phyloP scores from a whole-genome alignment of 805 yeast species.

The Lachancea meyersii region DNA sequence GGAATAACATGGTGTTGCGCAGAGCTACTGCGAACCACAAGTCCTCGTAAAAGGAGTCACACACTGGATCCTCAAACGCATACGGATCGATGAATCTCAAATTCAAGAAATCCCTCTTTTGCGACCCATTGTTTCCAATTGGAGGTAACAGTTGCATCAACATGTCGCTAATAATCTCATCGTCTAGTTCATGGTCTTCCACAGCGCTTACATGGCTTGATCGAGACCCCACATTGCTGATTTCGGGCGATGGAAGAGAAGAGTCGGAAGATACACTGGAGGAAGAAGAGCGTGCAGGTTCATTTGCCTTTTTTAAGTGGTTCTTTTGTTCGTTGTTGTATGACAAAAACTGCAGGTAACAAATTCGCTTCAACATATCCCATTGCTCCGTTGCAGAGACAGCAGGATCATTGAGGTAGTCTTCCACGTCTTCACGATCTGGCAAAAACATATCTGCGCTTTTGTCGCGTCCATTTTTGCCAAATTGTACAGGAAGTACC shows the following conservation, averaged over 20 bases:
- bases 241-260: not conserved
- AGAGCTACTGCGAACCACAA: slow-evolving; percentile 78
- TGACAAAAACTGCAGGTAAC: slow-evolving; percentile 62
- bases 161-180: slow-evolving; percentile 26
- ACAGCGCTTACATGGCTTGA: slow-evolving; percentile 13
- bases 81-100: slow-evolving; percentile 72
- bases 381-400: slow-evolving; percentile 53
- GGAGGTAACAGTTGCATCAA: slow-evolving; percentile 26
- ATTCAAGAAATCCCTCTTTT: slow-evolving; percentile 24
- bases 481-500: slow-evolving; percentile 32
- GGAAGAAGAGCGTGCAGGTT: not conserved
- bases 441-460: slow-evolving; percentile 42
- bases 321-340: slow-evolving; percentile 37
- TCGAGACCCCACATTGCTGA: slow-evolving; percentile 9
- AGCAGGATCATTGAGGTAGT: slow-evolving; percentile 46
- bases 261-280: not conserved
- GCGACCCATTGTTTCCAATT: slow-evolving; percentile 11
- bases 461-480: slow-evolving; percentile 31
- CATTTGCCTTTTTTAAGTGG: not conserved
- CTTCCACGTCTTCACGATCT: slow-evolving; percentile 47
- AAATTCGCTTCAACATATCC: slow-evolving; percentile 62
- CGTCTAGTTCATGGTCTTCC: slow-evolving; percentile 27
- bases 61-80: slow-evolving; percentile 79
- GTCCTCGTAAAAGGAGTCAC: slow-evolving; percentile 76
- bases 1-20: slow-evolving; percentile 72